phyloP scores from a whole-genome alignment of 345 rosid species.

The Salix dunnii region DNA sequence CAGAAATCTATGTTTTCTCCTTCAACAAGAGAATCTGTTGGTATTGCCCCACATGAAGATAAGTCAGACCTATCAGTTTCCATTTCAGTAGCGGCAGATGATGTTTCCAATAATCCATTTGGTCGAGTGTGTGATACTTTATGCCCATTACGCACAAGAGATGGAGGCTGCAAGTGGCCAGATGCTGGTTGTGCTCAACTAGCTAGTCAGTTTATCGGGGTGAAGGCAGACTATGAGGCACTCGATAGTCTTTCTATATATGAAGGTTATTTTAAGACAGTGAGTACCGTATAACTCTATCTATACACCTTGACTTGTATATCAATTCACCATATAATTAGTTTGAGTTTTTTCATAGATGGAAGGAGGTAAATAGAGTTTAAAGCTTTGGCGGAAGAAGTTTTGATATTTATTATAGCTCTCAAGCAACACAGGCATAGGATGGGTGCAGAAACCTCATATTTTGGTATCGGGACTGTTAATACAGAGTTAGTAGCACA shows the following conservation, averaged over 20 bases:
- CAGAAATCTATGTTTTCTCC: conserved; percentile 24
- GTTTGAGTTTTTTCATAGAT: neutral
- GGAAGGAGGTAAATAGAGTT: neutral
- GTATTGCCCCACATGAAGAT: conserved; percentile 32
- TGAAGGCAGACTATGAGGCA: conserved; percentile 85
- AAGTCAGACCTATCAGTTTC: conserved; percentile 66
- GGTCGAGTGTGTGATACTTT: conserved; percentile 52
- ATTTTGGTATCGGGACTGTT: conserved; percentile 20
- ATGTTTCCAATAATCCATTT: conserved; percentile 35
- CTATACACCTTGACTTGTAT: neutral
- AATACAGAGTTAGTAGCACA: conserved; percentile 30
- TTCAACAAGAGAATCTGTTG: conserved; percentile 31
- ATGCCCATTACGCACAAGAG: conserved; percentile 64
- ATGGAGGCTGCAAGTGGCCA: conserved; percentile 88
- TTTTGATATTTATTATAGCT: neutral
- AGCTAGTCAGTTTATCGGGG: conserved; percentile 73
- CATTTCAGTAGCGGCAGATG: conserved; percentile 48
- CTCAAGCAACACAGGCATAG: neutral
- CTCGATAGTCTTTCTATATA: conserved; percentile 72
- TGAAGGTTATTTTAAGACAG: conserved; percentile 67
- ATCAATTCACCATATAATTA: neutral
- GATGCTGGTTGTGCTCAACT: conserved; percentile 83
- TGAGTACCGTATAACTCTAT: conserved; percentile 21
- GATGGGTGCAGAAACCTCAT: conserved; percentile 16
- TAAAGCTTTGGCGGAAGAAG: neutral